These are phyloP conservation scores for Arthrobotrys entomopaga DNA, from an alignment of 2,329 filamentous ascomycete genomes.

Conservation along the genomic window DNA sequence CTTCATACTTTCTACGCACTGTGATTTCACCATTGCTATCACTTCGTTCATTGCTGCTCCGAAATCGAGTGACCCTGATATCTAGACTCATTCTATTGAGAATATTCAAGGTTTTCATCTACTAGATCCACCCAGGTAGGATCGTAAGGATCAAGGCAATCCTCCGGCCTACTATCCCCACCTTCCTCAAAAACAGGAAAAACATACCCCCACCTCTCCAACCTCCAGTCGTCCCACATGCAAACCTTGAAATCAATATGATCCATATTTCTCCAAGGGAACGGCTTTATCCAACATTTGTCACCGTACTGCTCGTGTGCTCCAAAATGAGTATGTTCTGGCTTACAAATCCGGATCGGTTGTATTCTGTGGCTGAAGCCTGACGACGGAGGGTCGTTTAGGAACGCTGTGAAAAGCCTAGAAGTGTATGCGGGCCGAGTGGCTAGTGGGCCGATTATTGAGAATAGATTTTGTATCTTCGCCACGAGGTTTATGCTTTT, in stretches of 20 bases:
- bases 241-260: conserved; percentile 22
- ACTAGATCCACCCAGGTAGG: too few species aligned
- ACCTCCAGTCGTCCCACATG: conserved; percentile 46
- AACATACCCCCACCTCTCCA: conserved; percentile 29
- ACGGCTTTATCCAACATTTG: conserved; percentile 8
- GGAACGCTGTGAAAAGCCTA: not conserved
- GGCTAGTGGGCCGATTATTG: too few species aligned
- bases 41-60: too few species aligned
- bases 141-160: too few species aligned
- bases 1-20: too few species aligned
- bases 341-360: conserved; percentile 9
- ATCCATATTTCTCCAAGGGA: not conserved
- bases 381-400: not conserved
- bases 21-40: too few species aligned
- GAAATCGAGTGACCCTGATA: too few species aligned
- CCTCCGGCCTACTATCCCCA: too few species aligned
- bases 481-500: not conserved
- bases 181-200: conserved; percentile 12
- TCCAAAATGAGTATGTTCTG: not conserved
- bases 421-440: not conserved
- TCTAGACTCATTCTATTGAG: too few species aligned
- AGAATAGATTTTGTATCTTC: not conserved
- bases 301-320: not conserved
- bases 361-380: not conserved
- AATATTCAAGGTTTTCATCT: too few species aligned